Evolutionary conservation across 1,284 basidiomycete genomes (phyloP), one percentile per base, ranked within the genome.

Genomic region (Sporisorium exsertum): DNA sequence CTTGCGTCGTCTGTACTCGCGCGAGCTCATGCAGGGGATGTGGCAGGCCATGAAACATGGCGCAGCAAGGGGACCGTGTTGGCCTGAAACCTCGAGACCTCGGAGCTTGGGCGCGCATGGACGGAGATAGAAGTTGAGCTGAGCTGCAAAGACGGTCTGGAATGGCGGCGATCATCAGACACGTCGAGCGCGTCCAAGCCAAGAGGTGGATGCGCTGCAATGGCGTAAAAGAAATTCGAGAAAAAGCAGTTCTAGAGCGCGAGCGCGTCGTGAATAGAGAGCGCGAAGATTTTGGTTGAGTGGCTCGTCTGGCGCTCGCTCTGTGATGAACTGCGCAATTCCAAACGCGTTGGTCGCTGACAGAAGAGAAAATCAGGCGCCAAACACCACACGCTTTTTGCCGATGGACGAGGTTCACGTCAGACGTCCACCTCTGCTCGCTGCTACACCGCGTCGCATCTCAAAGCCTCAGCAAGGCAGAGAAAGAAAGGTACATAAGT

Each of bases 241-340:
- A 32, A 12, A 35, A 15, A 10, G 3, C 33, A 35, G 24, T 45
- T 45, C 22, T 24, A n/a, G 43, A 22, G 12, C 40, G 46, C 27
- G 47, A 43, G 59, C 63, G 63, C 59, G 63, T 72, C 69, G 69
- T 56, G 69, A n/a, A n/a, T 72, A 72, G 63, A 72, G 69, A 72
- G 69, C 58, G 52, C 54, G 46, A 33, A 51, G 15, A 42, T 50
- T 50, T 58, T 46, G 29, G 37, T 37, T 16, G 33, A 27, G 20
- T 15, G 53, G 27, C 43, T 26, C 15, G 7, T n/a, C 29, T 29
- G 6, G 5, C 9, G 15, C 15, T 15, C 32, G 15, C 26, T 32
- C 22, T 46, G 24, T 49, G 47, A 29, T 49, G 27, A 49, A 29
- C 47, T 49, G 47, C 47, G 47, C 26, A 16, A 18, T 13, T 27